phyloP scores from a whole-genome alignment of 495 filamentous ascomycete species.

The Cercophora newfieldiana region DNA sequence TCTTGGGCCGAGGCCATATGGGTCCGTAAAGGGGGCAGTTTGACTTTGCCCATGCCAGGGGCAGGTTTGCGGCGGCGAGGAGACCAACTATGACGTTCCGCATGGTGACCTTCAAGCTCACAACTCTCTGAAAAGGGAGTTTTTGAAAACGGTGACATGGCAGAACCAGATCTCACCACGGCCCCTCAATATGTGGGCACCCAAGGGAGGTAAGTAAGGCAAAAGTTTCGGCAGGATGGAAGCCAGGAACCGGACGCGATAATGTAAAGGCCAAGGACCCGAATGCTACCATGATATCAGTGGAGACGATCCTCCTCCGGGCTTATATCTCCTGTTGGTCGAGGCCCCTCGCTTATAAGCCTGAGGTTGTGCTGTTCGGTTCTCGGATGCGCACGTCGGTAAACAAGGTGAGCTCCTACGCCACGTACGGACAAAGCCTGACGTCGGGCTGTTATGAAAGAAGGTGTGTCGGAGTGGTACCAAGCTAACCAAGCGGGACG shows the following conservation, averaged over 20 bases:
- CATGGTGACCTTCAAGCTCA: background rate
- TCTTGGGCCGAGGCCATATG: conserved; percentile 43
- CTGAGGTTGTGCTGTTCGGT: background rate
- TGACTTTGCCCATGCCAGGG: conserved; percentile 26
- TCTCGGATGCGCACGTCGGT: background rate
- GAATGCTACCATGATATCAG: background rate
- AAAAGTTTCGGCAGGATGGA: background rate
- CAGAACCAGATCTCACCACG: background rate
- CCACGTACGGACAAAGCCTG: background rate
- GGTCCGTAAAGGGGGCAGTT: conserved; percentile 53
- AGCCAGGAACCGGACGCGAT: background rate
- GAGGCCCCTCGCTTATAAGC: conserved; percentile 10
- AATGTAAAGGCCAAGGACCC: background rate
- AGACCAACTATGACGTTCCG: background rate
- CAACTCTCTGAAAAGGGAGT: background rate
- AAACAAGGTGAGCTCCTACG: background rate
- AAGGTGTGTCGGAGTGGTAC: background rate
- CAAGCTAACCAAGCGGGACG: background rate
- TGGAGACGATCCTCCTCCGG: background rate
- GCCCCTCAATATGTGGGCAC: too few relatives aligned
- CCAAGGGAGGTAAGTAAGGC: background rate
- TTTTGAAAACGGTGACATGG: background rate
- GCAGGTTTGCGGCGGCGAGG: conserved; percentile 2
- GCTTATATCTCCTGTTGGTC: background rate
- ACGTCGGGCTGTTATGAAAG: conserved; percentile 4